A percentile compares a stretch with the other conserved stretches of the same genome.
Evolutionary conservation across 139 green algal species (phyloP).

Genomic region (Nannochloris sp.): DNA sequence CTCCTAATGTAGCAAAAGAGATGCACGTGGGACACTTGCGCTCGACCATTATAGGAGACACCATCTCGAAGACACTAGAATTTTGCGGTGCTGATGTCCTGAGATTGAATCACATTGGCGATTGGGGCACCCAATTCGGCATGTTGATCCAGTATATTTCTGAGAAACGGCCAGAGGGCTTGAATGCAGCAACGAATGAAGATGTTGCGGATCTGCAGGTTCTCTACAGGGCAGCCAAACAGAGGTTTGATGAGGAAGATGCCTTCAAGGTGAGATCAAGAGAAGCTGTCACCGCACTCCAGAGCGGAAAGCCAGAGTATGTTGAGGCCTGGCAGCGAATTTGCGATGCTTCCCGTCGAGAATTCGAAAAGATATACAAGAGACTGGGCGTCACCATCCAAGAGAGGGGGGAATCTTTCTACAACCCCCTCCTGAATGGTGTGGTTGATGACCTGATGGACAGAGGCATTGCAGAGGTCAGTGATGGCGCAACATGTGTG

Average conservation of each 20-base stretch:
- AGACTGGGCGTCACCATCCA: slow-evolving; percentile 68
- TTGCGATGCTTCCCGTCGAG: slow-evolving; percentile 75
- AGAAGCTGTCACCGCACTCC: slow-evolving; percentile 79
- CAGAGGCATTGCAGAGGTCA: slow-evolving; percentile 57
- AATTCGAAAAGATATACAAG: slow-evolving; percentile 87
- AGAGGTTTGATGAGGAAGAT: slow-evolving; percentile 89
- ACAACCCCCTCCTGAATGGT: slow-evolving; percentile 84
- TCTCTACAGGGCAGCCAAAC: slow-evolving; percentile 67
- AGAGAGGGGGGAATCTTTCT: slow-evolving; percentile 93
- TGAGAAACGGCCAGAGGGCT: slow-evolving; percentile 49
- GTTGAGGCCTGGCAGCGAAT: slow-evolving; percentile 78
- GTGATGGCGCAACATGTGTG: slow-evolving; percentile 77
- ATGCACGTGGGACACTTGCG: slow-evolving; percentile 98
- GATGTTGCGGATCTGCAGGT: slow-evolving; percentile 65
- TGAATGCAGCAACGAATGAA: slow-evolving; percentile 46
- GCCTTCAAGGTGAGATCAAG: slow-evolving; percentile 90
- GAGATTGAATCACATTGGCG: slow-evolving; percentile 93
- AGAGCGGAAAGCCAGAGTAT: slow-evolving; percentile 58
- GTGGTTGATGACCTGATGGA: slow-evolving; percentile 70
- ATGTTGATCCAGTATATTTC: slow-evolving; percentile 94
- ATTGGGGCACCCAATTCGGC: slow-evolving; percentile 99
- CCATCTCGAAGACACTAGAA: slow-evolving; percentile 64
- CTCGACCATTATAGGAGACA: slow-evolving; percentile 95
- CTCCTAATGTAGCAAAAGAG: slow-evolving; percentile 98
- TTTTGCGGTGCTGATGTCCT: slow-evolving; percentile 81